Evolutionary conservation across 2,329 filamentous ascomycete species (phyloP), one percentile per base, ranked within the genome.

Genomic region (Davidsoniella australis): DNA sequence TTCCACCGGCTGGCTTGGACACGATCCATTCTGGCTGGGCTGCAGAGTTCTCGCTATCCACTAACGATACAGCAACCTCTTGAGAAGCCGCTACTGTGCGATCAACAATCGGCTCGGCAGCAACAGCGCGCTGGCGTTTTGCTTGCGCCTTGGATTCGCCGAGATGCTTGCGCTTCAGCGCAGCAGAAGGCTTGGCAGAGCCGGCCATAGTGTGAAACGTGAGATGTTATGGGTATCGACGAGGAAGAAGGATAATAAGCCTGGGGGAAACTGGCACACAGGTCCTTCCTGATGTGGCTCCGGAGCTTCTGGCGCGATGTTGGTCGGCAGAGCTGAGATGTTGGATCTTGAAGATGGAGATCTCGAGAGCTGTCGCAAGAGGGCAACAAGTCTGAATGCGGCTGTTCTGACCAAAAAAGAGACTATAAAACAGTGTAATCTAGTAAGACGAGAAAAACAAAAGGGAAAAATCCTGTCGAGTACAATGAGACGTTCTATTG

Each of bases 1-100:
- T 67, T 20, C 78, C 78, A 48, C 77, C 78, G 68, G 80, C 74
- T 10, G 78, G 73, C 55, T 73, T 72, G 3, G 78, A 80, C 20
- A 82, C 61, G 56, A 67, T 71, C 79, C 79, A 82, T 52, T 65
- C 63, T 18, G 62, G 56, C 14, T 44, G 36, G 39, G 17, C 38
- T 12, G 48, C 18, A 5, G 26, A 33, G 26, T 12, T 36, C 16
- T 16, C n/a, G 10, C 6, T 29, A 23, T 10, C 40, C 10, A 16
- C 20, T 16, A 18, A 36, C 4, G 46, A 36, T 12, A 36, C 14
- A 18, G 24, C 33, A 20, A 37, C 40, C 6, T 47, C 38, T 23
- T 52, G 40, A 16, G 42, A 38, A 33, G 38, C 36, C 9, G 46
- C 50, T 17, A 52, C 14, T 39, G 50, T 52, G 20, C 50, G 47